These are phyloP conservation scores for Puya raimondii DNA, from an alignment of 176 grass and related monocot genomes.

Conservation along the genomic window DNA sequence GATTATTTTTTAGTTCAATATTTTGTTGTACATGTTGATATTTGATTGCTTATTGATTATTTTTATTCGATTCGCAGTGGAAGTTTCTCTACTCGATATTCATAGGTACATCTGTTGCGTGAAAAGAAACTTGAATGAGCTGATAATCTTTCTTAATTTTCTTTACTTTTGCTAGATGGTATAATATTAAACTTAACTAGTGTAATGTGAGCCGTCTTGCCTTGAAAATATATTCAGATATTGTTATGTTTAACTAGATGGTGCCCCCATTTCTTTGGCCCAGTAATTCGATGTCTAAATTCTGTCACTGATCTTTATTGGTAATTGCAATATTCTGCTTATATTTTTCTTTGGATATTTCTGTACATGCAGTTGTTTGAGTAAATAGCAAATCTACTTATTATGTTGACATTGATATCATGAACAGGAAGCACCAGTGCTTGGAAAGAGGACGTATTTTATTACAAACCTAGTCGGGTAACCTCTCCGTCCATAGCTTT, in stretches of 20 bases:
- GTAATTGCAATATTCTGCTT: neutral
- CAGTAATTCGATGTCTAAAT: too few species aligned
- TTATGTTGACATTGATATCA: constrained; percentile 24
- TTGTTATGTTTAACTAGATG: too few species aligned
- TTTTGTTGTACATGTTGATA: neutral
- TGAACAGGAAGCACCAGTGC: constrained; percentile 79
- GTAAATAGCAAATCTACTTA: neutral
- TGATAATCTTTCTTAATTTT: neutral
- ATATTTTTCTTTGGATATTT: constrained; percentile 8
- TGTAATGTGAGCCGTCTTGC: too few species aligned
- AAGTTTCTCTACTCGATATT: neutral
- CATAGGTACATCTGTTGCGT: neutral
- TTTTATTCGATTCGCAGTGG: neutral
- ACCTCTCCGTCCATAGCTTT: constrained; percentile 9
- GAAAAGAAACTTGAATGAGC: neutral
- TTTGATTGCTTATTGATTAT: neutral
- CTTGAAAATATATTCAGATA: too few species aligned
- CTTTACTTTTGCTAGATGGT: neutral
- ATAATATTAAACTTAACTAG: too few species aligned
- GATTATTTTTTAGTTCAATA: neutral
- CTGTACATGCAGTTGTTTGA: neutral
- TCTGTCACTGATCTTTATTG: too few species aligned
- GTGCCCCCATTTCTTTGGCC: too few species aligned
- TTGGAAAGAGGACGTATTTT: constrained; percentile 86
- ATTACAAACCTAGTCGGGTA: constrained; percentile 65